These are phyloP conservation scores for Penicillium sp. DNA, from an alignment of 2,329 filamentous ascomycete species.

Conservation along the genomic window DNA sequence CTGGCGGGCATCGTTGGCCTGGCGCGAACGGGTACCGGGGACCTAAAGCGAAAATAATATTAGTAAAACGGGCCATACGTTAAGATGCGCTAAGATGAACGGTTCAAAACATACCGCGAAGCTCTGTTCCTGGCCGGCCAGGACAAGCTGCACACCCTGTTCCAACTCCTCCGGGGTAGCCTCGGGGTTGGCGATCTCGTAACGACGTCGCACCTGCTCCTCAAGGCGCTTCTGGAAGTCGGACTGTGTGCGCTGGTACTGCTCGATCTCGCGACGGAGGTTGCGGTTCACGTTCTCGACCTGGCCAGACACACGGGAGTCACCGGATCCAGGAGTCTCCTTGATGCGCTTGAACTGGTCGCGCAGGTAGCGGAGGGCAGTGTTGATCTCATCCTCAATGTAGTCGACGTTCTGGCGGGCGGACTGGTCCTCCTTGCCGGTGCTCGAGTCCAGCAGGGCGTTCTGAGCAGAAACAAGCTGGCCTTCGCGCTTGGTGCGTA, in stretches of 20 bases:
- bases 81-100: background rate
- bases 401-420: slow-evolving; percentile 69
- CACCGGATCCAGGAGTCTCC: slow-evolving; percentile 71
- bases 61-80: background rate
- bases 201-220: slow-evolving; percentile 84
- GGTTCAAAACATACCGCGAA: slow-evolving; percentile 66
- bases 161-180: slow-evolving; percentile 75
- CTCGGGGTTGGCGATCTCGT: slow-evolving; percentile 82
- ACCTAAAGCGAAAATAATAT: slow-evolving; percentile 23
- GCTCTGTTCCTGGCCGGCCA: slow-evolving; percentile 67
- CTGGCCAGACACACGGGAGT: slow-evolving; percentile 72
- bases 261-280: slow-evolving; percentile 75
- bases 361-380: slow-evolving; percentile 74
- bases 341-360: slow-evolving; percentile 80
- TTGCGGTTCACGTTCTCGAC: slow-evolving; percentile 77
- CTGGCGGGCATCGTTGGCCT: slow-evolving; percentile 74
- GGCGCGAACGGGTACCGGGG: slow-evolving; percentile 58
- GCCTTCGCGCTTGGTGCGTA: slow-evolving; percentile 60
- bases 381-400: slow-evolving; percentile 77
- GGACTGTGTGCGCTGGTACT: slow-evolving; percentile 77
- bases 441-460: slow-evolving; percentile 72
- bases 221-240: slow-evolving; percentile 77
- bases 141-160: slow-evolving; percentile 69
- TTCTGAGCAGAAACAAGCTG: slow-evolving; percentile 62
- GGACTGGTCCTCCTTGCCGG: slow-evolving; percentile 63